Evolutionary conservation across 768 basidiomycete species (phyloP), one percentile per base, ranked within the genome.

Genomic region (Lentinula boryana): DNA sequence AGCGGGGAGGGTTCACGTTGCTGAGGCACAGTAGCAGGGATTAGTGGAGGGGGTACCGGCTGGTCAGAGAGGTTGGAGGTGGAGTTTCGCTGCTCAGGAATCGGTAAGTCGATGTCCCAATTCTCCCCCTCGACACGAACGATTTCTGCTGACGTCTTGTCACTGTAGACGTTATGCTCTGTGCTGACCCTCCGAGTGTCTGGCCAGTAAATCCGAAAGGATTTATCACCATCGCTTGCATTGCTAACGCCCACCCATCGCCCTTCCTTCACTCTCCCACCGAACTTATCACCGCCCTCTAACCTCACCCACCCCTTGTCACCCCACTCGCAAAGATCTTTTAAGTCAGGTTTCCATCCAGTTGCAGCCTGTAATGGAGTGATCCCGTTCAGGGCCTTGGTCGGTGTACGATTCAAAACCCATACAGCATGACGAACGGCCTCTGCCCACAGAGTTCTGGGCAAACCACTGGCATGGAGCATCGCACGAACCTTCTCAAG

Each of bases 371-470:
- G 60, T 54, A 65, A 68, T 0, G 71, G 71, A 36, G 70, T 71
- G 43, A 58, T 66, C 3, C 68, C 66, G 7, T 66, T 56, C 0
- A 76, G 36, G 0, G 63, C 64, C 10, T 64, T 63, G 1, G 71
- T 74, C 0, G 70, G 63, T 0, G 71, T 69, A 1, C 70, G 41
- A 63, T 80, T 79, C 57, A 68, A 63, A 1, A 78, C 31, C 65
- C 72, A 79, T 0, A 71, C 66, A 0, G 68, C 70, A 61, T 78
- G 69, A 0, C 33, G 38, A 0, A 68, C 62, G 1, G 75, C 77
- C 21, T 78, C 69, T 2, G 64, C 74, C 80, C 76, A 81, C 1
- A 80, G 67, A 33, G 40, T 66, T 10, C 62, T 64, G 0, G 76
- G 75, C 1, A 80, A 46, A 0, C 69, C 67, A 27, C 66, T 63